These are phyloP conservation scores for Teratosphaeria gauchensis DNA, from an alignment of 2,329 filamentous ascomycete genomes.

Conservation along the genomic window DNA sequence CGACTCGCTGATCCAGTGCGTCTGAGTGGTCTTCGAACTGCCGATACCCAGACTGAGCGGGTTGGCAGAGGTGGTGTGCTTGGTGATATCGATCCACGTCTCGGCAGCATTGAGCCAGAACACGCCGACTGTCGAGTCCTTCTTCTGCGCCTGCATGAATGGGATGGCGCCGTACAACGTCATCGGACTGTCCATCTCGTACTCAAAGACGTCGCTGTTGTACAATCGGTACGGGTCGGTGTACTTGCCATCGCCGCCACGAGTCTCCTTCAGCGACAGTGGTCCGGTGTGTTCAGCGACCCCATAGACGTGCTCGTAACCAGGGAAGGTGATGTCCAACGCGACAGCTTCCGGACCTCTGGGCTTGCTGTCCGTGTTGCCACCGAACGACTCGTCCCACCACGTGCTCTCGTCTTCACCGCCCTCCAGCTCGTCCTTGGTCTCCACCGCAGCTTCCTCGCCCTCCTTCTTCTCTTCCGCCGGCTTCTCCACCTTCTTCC, in stretches of 20 bases:
- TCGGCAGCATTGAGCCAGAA: constrained; percentile 98
- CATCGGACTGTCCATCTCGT: constrained; percentile 95
- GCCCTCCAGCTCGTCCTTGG: constrained; percentile 28
- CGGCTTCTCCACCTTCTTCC: constrained; percentile 67
- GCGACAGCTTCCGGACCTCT: constrained; percentile 85
- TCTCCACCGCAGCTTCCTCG: constrained; percentile 30
- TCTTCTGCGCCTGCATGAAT: constrained; percentile 94
- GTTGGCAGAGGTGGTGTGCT: constrained; percentile 63
- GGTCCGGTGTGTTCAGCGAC: constrained; percentile 89
- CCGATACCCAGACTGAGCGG: constrained; percentile 63
- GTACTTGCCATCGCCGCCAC: constrained; percentile 77
- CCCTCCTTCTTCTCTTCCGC: constrained; percentile 51
- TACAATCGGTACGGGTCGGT: constrained; percentile 87
- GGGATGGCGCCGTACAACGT: constrained; percentile 96
- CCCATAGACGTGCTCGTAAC: constrained; percentile 86
- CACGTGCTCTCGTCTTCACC: constrained; percentile 77
- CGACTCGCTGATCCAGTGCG: constrained; percentile 93
- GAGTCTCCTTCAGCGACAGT: constrained; percentile 79
- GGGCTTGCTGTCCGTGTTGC: constrained; percentile 93
- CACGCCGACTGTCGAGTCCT: constrained; percentile 84
- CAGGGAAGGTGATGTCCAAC: constrained; percentile 83
- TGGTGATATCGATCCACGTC: constrained; percentile 93
- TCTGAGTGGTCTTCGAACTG: constrained; percentile 67
- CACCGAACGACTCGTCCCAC: constrained; percentile 96
- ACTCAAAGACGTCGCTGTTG: constrained; percentile 96